Base-by-base conservation (phyloP, 164 flowering plant species). In the Buxus sempervirens region DNA sequence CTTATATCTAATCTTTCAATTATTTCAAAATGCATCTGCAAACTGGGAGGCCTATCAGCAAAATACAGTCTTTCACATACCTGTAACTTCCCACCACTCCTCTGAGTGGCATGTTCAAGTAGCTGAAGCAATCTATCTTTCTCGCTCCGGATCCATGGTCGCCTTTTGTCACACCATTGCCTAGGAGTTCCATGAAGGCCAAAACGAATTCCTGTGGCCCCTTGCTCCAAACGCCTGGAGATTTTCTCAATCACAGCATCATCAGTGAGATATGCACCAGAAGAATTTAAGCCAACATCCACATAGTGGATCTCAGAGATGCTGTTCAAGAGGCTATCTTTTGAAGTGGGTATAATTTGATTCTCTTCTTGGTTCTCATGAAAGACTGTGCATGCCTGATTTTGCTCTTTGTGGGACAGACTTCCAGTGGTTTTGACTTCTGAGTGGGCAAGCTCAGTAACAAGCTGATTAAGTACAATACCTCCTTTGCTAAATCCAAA, bases 401-500 rank as follows among this genome's bases (percentile, higher is more conserved):
- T 36, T 19, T 76, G 74, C 53, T 62, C 58, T 5, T 4, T 56
- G 19, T 36, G 14, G 14, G 62, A 10, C 28, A 69, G 23, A 32
- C 2, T 54, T 68, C 23, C 61, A 0, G 58, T 53, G 54, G 79
- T 42, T 64, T 72, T 66, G 8, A 64, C 24, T 56, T 78, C 78
- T 32, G 70, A 62, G 55, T 64, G 72, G 63, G 79, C 80, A 10
- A 91, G 86, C 76, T 94, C 97, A 25, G 86, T 73, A 22, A 91
- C 66, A 64, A 93, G 74, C 81, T 93, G 98, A 75, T 91, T 94
- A 55, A 94, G 76, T 25, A 94, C 89, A 24, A 73, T 76, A 8
- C 97, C 97, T 15, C 98, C 98, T 75, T 94, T 94, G 83, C 98
- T 91, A 73, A 93, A 91, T 53, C 98, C 98, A 57, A 91, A 77